Evolutionary conservation across 352 stramenopile genomes (phyloP).

Genomic region (Pythium oligandrum): DNA sequence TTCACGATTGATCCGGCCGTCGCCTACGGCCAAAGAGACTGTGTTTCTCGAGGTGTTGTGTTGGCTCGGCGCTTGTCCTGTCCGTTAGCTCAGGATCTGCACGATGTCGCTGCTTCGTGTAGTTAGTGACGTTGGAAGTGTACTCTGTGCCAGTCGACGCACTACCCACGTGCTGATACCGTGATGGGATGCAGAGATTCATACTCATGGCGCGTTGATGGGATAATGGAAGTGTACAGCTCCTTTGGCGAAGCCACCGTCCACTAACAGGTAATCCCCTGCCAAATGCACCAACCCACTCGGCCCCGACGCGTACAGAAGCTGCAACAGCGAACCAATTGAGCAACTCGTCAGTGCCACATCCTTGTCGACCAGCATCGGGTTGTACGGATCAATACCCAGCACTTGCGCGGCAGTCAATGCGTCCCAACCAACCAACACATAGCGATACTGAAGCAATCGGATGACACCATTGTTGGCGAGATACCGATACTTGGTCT

Average conservation of each 20-base stretch:
- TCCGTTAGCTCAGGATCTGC: neutral
- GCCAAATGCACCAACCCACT: conserved; percentile 40
- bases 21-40: conserved; percentile 54
- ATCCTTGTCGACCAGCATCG: conserved; percentile 16
- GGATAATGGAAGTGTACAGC: conserved; percentile 29
- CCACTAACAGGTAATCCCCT: conserved; percentile 45
- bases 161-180: no score
- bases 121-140: conserved; percentile 6
- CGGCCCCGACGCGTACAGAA: conserved; percentile 43
- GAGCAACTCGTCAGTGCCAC: conserved; percentile 27
- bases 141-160: neutral
- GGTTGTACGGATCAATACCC: conserved; percentile 41
- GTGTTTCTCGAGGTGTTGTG: conserved; percentile 1
- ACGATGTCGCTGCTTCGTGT: neutral
- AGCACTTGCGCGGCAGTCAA: conserved; percentile 28
- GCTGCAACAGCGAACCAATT: conserved; percentile 35
- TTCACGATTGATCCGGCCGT: conserved; percentile 29
- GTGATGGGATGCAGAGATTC: conserved; percentile 17
- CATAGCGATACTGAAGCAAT: conserved; percentile 42
- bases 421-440: conserved; percentile 46
- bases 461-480: conserved; percentile 43
- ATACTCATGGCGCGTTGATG: conserved; percentile 27
- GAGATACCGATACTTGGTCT: conserved; percentile 31
- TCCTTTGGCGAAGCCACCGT: conserved; percentile 27
- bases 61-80: neutral